Base-by-base conservation (phyloP, 768 basidiomycete genomes). In the Tricholoma flavovirens region DNA sequence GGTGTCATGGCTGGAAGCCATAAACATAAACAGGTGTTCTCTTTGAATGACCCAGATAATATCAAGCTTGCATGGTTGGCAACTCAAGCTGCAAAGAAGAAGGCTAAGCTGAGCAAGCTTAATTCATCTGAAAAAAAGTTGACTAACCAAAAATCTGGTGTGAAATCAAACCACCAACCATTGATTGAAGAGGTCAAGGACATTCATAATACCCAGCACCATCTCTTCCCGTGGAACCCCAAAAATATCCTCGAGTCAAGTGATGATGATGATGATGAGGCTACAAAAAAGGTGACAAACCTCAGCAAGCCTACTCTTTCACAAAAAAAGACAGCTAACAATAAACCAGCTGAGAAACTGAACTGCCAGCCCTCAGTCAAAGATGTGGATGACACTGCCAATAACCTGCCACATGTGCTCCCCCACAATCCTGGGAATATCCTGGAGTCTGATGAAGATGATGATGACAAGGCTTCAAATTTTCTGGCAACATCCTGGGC, bases 61-160 rank as follows among this genome's bases (percentile, higher is more conserved):
- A 45, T 45, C 21, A 21, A 45, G 43, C 9, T 45, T 45, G 43
- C 6, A 10, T 24, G 43, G 43, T 24, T 45, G 43, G 43, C 43
- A 45, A 45, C 43, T 45, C 43, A 45, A 45, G 43, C 43, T 45
- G 43, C 43, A 45, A 45, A 45, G 43, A 45, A 45, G 43, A 45
- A 45, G 43, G 43, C 43, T 45, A 45, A 45, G 43, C 43, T 45
- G 43, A 45, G 29, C 29, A 36, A 36, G 49, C 22, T n/a, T n/a
- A n/a, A n/a, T n/a, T n/a, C 32, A 32, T 33, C 22, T 33, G 30
- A 36, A 51, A 51, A 51, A 51, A 51, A 30, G 10, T 14, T 14
- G 15, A 32, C 35, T 21, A 30, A 36, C 32, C 49, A 51, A 51
- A 33, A 32, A 15, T 32, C 49, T 51, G 49, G 32, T 36, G n/a